phyloP scores from a whole-genome alignment of 805 yeast species.

The Saturnispora quitensis region DNA sequence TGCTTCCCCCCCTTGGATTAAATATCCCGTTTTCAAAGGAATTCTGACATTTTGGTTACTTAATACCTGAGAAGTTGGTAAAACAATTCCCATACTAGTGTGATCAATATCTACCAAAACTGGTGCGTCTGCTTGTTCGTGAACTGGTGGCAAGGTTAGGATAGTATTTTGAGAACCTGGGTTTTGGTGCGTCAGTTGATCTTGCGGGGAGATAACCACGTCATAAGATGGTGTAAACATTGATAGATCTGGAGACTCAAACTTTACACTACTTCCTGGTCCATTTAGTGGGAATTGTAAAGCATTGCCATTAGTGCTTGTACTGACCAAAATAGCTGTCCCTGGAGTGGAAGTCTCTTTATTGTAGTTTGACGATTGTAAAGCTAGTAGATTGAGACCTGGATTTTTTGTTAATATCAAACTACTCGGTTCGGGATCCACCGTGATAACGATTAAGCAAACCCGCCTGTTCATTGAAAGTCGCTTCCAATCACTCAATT shows the following conservation, averaged over 20 bases:
- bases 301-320: constrained; percentile 1
- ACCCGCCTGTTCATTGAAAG: constrained; percentile 49
- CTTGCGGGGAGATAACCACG: constrained; percentile 20
- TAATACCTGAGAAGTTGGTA: constrained; percentile 54
- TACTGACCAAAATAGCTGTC: constrained; percentile 2
- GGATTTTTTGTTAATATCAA: constrained; percentile 23
- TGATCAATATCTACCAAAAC: constrained; percentile 40
- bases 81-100: constrained; percentile 47
- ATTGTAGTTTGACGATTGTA: constrained; percentile 16
- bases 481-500: constrained; percentile 69
- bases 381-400: constrained; percentile 1
- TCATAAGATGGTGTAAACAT: constrained; percentile 25
- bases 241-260: constrained; percentile 24
- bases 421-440: constrained; percentile 47
- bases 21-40: constrained; percentile 63
- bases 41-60: constrained; percentile 62
- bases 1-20: constrained; percentile 33
- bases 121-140: constrained; percentile 8
- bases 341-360: constrained; percentile 19
- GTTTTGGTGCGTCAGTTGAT: constrained; percentile 8
- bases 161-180: constrained; percentile 6
- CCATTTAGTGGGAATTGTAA: constrained; percentile 5
- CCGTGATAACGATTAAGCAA: constrained; percentile 61
- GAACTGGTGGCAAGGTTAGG: constrained; percentile 3
- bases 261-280: constrained; percentile 10